phyloP scores from a whole-genome alignment of 352 stramenopile species.

The Albugo candida region DNA sequence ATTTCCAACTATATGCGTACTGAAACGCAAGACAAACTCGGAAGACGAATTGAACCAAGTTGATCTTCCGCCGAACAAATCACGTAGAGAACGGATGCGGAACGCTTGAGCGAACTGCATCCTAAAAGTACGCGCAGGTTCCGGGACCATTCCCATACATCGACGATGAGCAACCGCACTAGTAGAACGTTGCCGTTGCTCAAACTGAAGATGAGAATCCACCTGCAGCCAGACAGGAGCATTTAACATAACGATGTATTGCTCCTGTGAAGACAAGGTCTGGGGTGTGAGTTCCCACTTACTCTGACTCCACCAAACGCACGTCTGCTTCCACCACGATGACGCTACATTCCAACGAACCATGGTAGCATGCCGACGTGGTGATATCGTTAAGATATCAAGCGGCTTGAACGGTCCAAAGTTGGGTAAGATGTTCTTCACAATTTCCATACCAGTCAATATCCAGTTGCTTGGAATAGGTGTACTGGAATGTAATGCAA shows the following conservation, averaged over 20 bases:
- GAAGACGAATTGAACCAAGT: too few species aligned
- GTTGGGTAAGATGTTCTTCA: background rate
- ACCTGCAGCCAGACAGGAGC: constrained; percentile 6
- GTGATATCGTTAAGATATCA: constrained; percentile 5
- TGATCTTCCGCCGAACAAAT: too few species aligned
- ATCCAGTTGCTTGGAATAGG: constrained; percentile 2
- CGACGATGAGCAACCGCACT: background rate
- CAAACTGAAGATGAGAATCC: background rate
- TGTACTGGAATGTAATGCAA: background rate
- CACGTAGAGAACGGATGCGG: too few species aligned
- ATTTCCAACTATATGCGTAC: too few species aligned
- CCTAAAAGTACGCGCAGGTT: background rate
- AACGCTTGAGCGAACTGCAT: too few species aligned
- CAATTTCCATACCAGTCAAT: background rate
- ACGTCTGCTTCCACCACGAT: constrained; percentile 1
- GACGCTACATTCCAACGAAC: constrained; percentile 3
- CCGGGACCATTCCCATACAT: background rate
- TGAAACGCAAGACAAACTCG: too few species aligned
- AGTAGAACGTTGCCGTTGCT: background rate
- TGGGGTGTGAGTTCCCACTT: constrained; percentile 3
- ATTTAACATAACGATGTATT: background rate
- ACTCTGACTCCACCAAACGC: constrained; percentile 4
- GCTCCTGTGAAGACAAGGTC: too few species aligned
- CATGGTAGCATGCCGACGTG: constrained; percentile 3
- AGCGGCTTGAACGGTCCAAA: constrained; percentile 1